These are phyloP conservation scores for Fereydounia khargensis DNA, from an alignment of 1,284 basidiomycete species.

Conservation along the genomic window DNA sequence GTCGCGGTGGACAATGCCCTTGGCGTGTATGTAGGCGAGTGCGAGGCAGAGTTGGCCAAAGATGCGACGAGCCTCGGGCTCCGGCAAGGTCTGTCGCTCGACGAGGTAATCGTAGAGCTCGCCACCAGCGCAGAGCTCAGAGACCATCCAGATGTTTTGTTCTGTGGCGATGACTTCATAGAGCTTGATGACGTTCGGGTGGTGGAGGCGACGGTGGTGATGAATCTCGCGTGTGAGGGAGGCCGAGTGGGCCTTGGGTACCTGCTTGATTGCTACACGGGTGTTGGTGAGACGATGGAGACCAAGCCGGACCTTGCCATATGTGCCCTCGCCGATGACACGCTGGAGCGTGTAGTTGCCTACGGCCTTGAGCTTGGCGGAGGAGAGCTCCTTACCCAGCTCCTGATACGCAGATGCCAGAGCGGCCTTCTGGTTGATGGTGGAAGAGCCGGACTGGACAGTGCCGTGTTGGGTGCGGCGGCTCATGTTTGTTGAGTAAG, in stretches of 20 bases:
- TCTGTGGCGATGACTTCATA: slow-evolving; percentile 98
- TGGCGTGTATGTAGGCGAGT: slow-evolving; percentile 58
- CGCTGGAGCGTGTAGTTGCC: slow-evolving; percentile 94
- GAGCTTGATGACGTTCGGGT: slow-evolving; percentile 89
- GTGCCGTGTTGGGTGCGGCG: too few species aligned
- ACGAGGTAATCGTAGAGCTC: slow-evolving; percentile 61
- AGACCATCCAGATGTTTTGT: slow-evolving; percentile 90
- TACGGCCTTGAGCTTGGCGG: slow-evolving; percentile 80
- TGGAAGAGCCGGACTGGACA: too few species aligned
- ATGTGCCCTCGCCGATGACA: slow-evolving; percentile 89
- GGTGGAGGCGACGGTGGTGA: slow-evolving; percentile 92
- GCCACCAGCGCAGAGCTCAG: slow-evolving; percentile 91
- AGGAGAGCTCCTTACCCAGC: slow-evolving; percentile 88
- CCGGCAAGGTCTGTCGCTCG: slow-evolving; percentile 54
- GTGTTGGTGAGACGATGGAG: slow-evolving; percentile 76
- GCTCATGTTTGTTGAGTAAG: too few species aligned
- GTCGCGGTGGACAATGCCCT: slow-evolving; percentile 60
- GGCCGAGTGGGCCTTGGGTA: slow-evolving; percentile 75
- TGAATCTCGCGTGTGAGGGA: slow-evolving; percentile 93
- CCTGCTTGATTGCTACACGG: slow-evolving; percentile 86
- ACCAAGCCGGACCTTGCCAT: slow-evolving; percentile 88
- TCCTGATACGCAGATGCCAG: slow-evolving; percentile 92
- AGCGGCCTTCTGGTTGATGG: slow-evolving; percentile 44
- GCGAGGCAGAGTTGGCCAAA: slow-evolving; percentile 60
- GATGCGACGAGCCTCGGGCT: slow-evolving; percentile 54